These are phyloP conservation scores for Phylloporus scabripes DNA, from an alignment of 768 basidiomycete genomes.

Conservation along the genomic window DNA sequence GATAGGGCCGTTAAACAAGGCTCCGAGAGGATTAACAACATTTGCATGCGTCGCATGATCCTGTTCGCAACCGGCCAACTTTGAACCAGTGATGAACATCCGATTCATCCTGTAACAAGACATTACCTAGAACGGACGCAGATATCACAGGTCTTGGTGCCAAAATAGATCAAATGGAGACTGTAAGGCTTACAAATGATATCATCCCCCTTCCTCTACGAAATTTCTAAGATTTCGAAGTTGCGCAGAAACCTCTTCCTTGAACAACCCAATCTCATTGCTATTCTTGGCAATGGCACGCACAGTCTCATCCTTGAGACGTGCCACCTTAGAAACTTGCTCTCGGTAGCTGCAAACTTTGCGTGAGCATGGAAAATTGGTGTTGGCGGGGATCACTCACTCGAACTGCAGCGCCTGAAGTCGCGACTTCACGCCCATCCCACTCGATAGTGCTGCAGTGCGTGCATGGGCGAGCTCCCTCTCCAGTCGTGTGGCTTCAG, in stretches of 20 bases:
- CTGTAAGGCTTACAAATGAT: not conserved
- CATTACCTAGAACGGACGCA: not conserved
- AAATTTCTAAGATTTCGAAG: slow-evolving; percentile 64
- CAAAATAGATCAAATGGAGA: slow-evolving; percentile 1
- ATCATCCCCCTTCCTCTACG: slow-evolving; percentile 46
- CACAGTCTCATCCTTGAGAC: slow-evolving; percentile 73
- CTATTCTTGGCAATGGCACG: slow-evolving; percentile 80
- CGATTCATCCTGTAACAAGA: not conserved
- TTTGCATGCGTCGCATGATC: not conserved
- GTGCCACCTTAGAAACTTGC: slow-evolving; percentile 68
- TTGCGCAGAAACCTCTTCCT: slow-evolving; percentile 68
- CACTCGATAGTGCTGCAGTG: slow-evolving; percentile 70
- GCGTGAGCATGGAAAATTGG: slow-evolving; percentile 1
- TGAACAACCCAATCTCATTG: slow-evolving; percentile 78
- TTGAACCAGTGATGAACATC: too few relatives aligned
- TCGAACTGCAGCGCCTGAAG: slow-evolving; percentile 73
- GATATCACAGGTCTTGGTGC: not conserved
- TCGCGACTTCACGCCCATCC: slow-evolving; percentile 77
- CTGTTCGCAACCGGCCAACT: not conserved
- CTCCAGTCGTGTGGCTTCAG: slow-evolving; percentile 62
- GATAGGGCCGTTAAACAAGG: not conserved
- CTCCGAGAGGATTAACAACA: not conserved
- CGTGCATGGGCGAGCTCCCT: slow-evolving; percentile 69
- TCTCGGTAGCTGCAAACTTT: slow-evolving; percentile 59
- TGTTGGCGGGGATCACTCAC: slow-evolving; percentile 36